Evolutionary conservation across 306 rosid genomes (phyloP), one percentile per base, ranked within the genome.

Genomic region (Senna siamea): DNA sequence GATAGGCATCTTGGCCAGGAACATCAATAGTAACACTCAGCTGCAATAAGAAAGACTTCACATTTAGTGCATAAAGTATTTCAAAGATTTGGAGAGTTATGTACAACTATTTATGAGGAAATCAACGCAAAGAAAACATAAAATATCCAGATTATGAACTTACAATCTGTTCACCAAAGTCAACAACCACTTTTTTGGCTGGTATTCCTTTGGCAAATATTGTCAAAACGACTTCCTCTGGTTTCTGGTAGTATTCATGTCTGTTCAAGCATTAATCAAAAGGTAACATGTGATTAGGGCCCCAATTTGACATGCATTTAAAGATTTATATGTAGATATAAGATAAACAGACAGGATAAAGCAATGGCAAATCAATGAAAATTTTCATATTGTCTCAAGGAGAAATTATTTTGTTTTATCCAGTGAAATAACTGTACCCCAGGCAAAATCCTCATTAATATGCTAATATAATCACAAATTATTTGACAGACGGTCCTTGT

Each of bases 111-210:
- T 57, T 32, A 53, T 30, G 40, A 75, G 52, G 62, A 32, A 73
- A 75, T 32, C 37, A 63, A 18, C 20, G 37, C n/a, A 41, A 61
- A 17, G 4, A 35, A 69, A 30, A 34, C 43, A 11, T 14, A 26
- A 56, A 47, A 17, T 70, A 71, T 8, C 19, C 63, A 23, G 40
- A 77, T 48, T 52, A 66, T 52, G 63, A 83, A 70, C 81, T 18
- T 92, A 95, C 99, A 75, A 88, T 92, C 80, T 95, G 98, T 88
- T 86, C 97, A 64, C 99, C 99, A 28, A 92, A 92, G 52, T 92
- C 89, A 47, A 88, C 88, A 30, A 62, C 47, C 66, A 92, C 89
- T 76, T 80, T 81, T 55, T 87, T 64, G 35, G 94, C 86, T 20
- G 93, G 90, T 80, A 95, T 79, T 72, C 93, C 89, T 83, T 92